Evolutionary conservation across 108 stramenopile species (phyloP), one percentile per base, ranked within the genome.

Genomic region (Cyclotella choctawhatcheeana): DNA sequence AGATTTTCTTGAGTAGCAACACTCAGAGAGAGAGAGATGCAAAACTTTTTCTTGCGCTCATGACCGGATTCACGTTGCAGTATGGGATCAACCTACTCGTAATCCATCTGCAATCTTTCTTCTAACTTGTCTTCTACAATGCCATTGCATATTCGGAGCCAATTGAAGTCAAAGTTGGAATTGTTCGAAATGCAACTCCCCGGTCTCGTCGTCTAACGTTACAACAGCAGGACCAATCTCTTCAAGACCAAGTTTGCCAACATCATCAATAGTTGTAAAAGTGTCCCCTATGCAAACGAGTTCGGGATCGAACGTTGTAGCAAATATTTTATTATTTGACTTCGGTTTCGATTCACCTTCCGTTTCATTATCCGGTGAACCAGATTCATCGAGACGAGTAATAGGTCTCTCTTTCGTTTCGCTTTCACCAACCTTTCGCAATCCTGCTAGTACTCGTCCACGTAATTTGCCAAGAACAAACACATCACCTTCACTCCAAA

Each of bases 231-330:
- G 72, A 29, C 61, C 73, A 44, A 67, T 56, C 7, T 73, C 79
- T 18, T 54, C 59, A 35, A 51, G 69, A 55, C 62, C 79, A 52
- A 61, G 40, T 31, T 67, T 34, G 12, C 16, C 24, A 2, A 74
- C 67, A 33, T 68, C 66, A 37, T 80, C 79, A 30, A 80, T 52
- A 5, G 79, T 80, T 44, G 73, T 74, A 30, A 80, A 80, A n/a
- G 27, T 61, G 34, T 73, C 51, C 18, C 79, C 79, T n/a, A 80
- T 73, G 34, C 79, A 73, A 21, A 80, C 73, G 33, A 80, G 79
- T 74, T 80, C 79, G 2, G 79, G 72, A 68, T 80, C 79, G 61
- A 80, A 80, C 31, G 59, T 44, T 7, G 67, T 80, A 25, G 72
- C 71, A 34, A 62, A 60, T 48, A 80, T 74, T 45, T 30, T 67